Percentiles rank a stretch among this genome's conserved stretches.
These are phyloP conservation scores for Melastoma malabathricum DNA, from an alignment of 345 rosid species.

Conservation along the genomic window DNA sequence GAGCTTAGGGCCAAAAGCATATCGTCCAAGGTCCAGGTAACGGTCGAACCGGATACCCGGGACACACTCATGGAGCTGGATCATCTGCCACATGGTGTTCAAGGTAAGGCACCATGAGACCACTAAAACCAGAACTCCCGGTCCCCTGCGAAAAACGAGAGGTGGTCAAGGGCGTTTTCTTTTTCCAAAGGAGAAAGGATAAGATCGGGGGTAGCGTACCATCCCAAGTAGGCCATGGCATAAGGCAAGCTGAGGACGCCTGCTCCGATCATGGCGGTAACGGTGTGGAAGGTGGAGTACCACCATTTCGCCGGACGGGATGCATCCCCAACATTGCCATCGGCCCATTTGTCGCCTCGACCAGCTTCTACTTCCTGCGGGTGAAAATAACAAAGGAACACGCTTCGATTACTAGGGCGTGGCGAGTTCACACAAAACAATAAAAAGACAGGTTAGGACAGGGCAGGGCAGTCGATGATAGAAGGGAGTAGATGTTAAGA, in stretches of 20 bases:
- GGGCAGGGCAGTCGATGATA: neutral
- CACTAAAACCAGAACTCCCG: conserved; percentile 50
- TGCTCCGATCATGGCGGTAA: conserved; percentile 97
- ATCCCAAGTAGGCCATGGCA: conserved; percentile 96
- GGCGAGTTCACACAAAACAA: neutral
- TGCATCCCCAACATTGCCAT: conserved; percentile 22
- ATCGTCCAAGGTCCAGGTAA: conserved; percentile 70
- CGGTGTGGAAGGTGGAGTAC: conserved; percentile 87
- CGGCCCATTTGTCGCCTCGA: conserved; percentile 43
- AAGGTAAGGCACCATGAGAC: conserved; percentile 82
- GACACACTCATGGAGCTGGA: conserved; percentile 81
- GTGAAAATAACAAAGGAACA: no score
- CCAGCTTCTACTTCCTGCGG: conserved; percentile 28
- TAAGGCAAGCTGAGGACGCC: conserved; percentile 92
- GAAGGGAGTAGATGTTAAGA: neutral
- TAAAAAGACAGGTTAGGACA: neutral
- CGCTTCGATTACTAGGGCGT: no score
- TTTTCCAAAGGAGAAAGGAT: neutral
- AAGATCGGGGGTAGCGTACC: conserved; percentile 21
- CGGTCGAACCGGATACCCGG: conserved; percentile 87
- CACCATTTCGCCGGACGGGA: conserved; percentile 86
- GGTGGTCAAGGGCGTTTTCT: neutral
- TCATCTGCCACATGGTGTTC: conserved; percentile 97
- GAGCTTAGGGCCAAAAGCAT: conserved; percentile 68
- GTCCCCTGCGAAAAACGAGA: conserved; percentile 45